Percentiles rank a stretch among this genome's conserved stretches.
Evolutionary conservation across 805 yeast genomes (phyloP).

Genomic region (Pichia scutulata): DNA sequence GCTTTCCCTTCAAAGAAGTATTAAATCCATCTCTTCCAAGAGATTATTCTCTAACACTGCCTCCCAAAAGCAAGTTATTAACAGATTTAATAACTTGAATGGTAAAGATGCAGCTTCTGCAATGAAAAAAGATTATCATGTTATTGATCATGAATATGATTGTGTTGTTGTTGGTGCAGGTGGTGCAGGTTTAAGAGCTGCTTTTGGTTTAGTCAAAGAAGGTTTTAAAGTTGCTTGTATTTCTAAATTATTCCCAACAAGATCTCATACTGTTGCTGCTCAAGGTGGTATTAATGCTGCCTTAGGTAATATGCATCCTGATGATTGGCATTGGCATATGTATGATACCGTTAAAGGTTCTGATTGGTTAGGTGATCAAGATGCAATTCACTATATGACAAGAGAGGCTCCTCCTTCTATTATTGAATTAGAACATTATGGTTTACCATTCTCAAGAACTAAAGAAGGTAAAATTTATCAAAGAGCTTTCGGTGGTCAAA

Average conservation of each 20-base stretch:
- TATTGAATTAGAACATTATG: conserved; percentile 94
- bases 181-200: conserved; percentile 98
- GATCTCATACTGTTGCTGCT: conserved; percentile 98
- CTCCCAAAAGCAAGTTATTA: conserved; percentile 24
- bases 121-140: conserved; percentile 69
- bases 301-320: conserved; percentile 95
- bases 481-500: conserved; percentile 98
- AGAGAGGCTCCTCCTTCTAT: conserved; percentile 95
- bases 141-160: conserved; percentile 96
- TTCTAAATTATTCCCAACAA: conserved; percentile 93
- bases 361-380: conserved; percentile 99
- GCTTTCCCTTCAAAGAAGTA: conserved; percentile 22
- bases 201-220: conserved; percentile 94
- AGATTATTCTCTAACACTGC: conserved; percentile 27
- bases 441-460: conserved; percentile 97
- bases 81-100: conserved; percentile 34
- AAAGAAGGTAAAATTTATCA: conserved; percentile 95
- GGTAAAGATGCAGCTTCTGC: conserved; percentile 48
- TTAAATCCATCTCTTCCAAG: conserved; percentile 15
- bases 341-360: conserved; percentile 98
- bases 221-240: conserved; percentile 98
- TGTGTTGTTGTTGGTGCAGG: conserved; percentile 98
- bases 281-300: conserved; percentile 99
- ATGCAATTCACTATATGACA: conserved; percentile 98
- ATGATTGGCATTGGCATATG: conserved; percentile 99